These are phyloP conservation scores for Aspergillus sergii DNA, from an alignment of 2,329 filamentous ascomycete genomes.

Conservation along the genomic window DNA sequence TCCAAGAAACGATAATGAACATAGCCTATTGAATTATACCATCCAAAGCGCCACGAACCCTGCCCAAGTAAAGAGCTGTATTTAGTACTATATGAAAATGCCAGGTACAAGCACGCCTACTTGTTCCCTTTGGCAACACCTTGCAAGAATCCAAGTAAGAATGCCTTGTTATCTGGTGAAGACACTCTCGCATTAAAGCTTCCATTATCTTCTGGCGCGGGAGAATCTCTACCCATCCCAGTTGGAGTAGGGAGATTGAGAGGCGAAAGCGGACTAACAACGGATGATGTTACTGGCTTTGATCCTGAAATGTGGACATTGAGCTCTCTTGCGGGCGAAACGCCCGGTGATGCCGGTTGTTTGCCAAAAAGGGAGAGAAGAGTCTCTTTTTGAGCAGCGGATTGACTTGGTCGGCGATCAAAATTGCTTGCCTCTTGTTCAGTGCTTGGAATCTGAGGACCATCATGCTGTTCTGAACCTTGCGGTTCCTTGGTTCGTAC, in stretches of 20 bases:
- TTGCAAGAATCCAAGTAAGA: conserved; percentile 75
- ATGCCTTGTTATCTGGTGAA: conserved; percentile 72
- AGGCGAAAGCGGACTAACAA: conserved; percentile 36
- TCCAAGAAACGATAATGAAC: background rate
- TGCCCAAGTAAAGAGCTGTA: background rate
- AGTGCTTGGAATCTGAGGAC: conserved; percentile 9
- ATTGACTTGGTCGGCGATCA: conserved; percentile 45
- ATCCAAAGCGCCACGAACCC: background rate
- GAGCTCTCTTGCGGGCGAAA: conserved; percentile 23
- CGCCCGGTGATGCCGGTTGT: conserved; percentile 30
- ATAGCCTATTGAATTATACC: background rate
- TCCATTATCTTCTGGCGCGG: conserved; percentile 42
- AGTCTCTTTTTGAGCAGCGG: conserved; percentile 50
- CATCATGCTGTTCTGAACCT: conserved; percentile 19
- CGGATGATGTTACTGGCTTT: conserved; percentile 26
- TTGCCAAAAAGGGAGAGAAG: conserved; percentile 67
- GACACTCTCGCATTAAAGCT: conserved; percentile 52
- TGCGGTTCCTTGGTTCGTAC: conserved; percentile 28
- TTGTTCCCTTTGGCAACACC: conserved; percentile 51
- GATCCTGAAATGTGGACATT: conserved; percentile 23
- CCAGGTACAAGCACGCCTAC: conserved; percentile 19
- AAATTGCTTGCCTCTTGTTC: conserved; percentile 25
- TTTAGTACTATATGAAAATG: background rate
- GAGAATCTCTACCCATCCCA: conserved; percentile 23
- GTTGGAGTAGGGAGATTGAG: conserved; percentile 23